Base-by-base conservation (phyloP, 805 yeast species). In the Yamadazyma endophytica region DNA sequence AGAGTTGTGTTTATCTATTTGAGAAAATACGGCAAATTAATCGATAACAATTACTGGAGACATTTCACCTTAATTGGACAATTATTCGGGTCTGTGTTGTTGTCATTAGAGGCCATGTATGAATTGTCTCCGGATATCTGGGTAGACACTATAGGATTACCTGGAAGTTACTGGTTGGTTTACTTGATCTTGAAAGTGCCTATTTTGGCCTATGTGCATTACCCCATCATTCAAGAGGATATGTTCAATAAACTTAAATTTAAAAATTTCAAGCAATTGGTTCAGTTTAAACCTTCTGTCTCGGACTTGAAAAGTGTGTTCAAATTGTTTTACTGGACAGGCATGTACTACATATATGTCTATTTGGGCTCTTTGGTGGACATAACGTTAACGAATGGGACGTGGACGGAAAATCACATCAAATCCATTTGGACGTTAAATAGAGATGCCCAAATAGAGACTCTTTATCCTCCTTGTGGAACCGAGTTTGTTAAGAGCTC, bases 71-170 rank as follows among this genome's bases (percentile, higher is more conserved):
- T 92, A 35, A 44, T 86, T 2, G 95, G 96, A 15, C 98, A 92
- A 62, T 86, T 94, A 3, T 26, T 87, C 8, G 97, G 97, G 1
- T 78, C 95, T 1, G 50, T 78, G 4, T 39, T 79, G 9, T 61
- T 92, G 21, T 75, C 84, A 1, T 56, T 76, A 32, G 89, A 83
- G 50, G 95, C 95, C 1, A 56, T 88, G 37, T 57, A 61, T 35
- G 70, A 70, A 43, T 68, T 85, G 24, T 59, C 77, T 6, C 97
- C 97, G 0, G 97, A 92, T 53, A 68, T 87, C n/a, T 87, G 88
- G 76, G 70, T 92, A 21, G 98, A 92, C 50, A 89, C 98, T 1
- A 81, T 87, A 73, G 98, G 98, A 0, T 77, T 84, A 32, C 97
- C 98, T 3, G 92, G 90, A 36, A 63, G 82, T 15, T 90, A 88